Evolutionary conservation across 495 filamentous ascomycete genomes (phyloP).

Genomic region (Penicillium subrubescens): DNA sequence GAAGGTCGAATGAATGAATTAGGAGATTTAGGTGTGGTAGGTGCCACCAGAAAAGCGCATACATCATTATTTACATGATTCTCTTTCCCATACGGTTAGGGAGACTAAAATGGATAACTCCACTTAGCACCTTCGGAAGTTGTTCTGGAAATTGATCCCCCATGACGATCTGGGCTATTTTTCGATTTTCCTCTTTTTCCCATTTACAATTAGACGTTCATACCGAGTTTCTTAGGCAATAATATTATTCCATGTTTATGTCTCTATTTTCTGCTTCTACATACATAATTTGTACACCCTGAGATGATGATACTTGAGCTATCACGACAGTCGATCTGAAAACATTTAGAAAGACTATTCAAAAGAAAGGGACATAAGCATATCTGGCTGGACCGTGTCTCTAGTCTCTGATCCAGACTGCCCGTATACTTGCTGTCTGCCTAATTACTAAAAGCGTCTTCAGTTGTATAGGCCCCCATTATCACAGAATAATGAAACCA

Average conservation of each 20-base stretch:
- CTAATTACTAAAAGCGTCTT: neutral
- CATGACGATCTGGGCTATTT: neutral
- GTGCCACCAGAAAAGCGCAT: constrained; percentile 28
- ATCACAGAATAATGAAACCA: neutral
- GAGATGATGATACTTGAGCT: no score
- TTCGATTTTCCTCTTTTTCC: neutral
- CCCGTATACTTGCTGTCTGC: neutral
- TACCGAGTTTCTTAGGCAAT: neutral
- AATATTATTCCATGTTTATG: neutral
- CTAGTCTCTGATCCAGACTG: no score
- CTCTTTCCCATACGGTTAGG: neutral
- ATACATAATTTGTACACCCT: no score
- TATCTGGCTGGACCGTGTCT: no score
- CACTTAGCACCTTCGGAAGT: constrained; percentile 1
- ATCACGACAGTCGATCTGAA: no score
- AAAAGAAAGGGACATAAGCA: no score
- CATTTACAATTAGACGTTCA: neutral
- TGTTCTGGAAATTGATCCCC: constrained; percentile 5
- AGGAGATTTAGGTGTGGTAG: constrained; percentile 36
- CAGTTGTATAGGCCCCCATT: neutral
- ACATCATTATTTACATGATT: constrained; percentile 28
- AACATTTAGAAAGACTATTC: no score
- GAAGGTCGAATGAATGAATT: neutral
- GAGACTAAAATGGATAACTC: neutral
- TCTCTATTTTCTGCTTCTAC: neutral